Evolutionary conservation across 805 yeast species (phyloP).

Genomic region (Torulaspora gathmanii): DNA sequence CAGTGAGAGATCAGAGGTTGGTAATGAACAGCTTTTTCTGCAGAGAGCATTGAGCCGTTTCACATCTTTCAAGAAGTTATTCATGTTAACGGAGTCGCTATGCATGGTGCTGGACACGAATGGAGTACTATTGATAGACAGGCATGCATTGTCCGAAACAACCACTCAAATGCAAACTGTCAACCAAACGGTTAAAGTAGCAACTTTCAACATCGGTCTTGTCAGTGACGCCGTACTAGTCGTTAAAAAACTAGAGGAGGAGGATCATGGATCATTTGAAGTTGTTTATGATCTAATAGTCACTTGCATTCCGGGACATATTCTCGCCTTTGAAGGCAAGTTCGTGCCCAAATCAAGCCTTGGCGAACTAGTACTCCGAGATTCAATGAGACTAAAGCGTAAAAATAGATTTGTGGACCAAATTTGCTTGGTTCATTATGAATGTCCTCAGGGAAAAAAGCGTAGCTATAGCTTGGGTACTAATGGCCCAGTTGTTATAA

Average conservation of each 20-base stretch:
- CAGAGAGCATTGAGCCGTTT: slow-evolving; percentile 12
- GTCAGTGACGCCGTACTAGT: slow-evolving; percentile 24
- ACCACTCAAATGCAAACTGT: slow-evolving; percentile 8
- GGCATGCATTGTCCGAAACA: slow-evolving; percentile 12
- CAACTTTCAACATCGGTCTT: slow-evolving; percentile 22
- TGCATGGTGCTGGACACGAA: slow-evolving; percentile 22
- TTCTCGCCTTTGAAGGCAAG: slow-evolving; percentile 21
- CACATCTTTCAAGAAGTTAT: slow-evolving; percentile 26
- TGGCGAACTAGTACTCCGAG: slow-evolving; percentile 21
- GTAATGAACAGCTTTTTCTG: background rate
- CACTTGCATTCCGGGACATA: slow-evolving; percentile 21
- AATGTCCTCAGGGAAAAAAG: slow-evolving; percentile 8
- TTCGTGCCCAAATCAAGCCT: slow-evolving; percentile 19
- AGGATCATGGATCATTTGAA: slow-evolving; percentile 1
- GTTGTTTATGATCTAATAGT: slow-evolving; percentile 17
- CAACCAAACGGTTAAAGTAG: slow-evolving; percentile 15
- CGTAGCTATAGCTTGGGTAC: slow-evolving; percentile 2
- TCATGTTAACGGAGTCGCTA: slow-evolving; percentile 22
- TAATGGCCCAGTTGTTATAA: slow-evolving; percentile 4
- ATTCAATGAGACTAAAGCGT: slow-evolving; percentile 17
- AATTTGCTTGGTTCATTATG: slow-evolving; percentile 18
- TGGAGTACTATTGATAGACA: slow-evolving; percentile 26
- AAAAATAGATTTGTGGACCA: slow-evolving; percentile 21
- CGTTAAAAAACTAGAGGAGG: slow-evolving; percentile 10
- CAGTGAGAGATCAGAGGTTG: background rate